phyloP scores from a whole-genome alignment of 108 stramenopile species.

The Seminavis robusta region DNA sequence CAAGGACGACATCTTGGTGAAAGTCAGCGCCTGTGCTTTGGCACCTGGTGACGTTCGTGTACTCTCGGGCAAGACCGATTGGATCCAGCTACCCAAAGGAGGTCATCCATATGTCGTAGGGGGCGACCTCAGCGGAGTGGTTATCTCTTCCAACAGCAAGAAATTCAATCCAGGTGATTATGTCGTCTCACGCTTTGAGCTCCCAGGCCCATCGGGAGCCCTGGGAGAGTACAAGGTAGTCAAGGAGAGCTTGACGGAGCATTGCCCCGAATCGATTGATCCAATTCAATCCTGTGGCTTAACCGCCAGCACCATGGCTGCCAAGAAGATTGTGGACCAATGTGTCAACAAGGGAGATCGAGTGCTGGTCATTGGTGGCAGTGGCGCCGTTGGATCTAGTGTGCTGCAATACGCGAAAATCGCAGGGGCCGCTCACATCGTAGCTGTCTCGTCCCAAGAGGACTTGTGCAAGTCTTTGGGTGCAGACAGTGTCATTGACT shows the following conservation, averaged over 20 bases:
- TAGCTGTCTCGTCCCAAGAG: constrained; percentile 35
- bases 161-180: constrained; percentile 2
- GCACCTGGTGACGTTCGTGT: constrained; percentile 47
- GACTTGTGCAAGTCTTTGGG: constrained; percentile 36
- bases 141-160: constrained; percentile 26
- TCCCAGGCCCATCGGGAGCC: constrained; percentile 38
- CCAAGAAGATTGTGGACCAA: constrained; percentile 9
- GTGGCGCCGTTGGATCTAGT: constrained; percentile 47
- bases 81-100: constrained; percentile 17
- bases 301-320: constrained; percentile 21
- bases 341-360: constrained; percentile 32
- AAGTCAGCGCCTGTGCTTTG: constrained; percentile 42
- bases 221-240: constrained; percentile 41
- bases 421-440: constrained; percentile 27
- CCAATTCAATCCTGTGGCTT: constrained; percentile 9
- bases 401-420: constrained; percentile 38
- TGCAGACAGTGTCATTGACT: constrained; percentile 45
- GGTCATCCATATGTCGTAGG: constrained; percentile 49
- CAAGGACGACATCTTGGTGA: background rate
- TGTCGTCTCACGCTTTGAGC: constrained; percentile 23
- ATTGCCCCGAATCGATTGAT: constrained; percentile 13
- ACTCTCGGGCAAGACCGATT: constrained; percentile 32
- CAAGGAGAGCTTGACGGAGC: constrained; percentile 20
- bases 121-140: constrained; percentile 46
- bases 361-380: constrained; percentile 48